Base-by-base conservation (phyloP, 139 green algal species). In the Coelastrella sp. region DNA sequence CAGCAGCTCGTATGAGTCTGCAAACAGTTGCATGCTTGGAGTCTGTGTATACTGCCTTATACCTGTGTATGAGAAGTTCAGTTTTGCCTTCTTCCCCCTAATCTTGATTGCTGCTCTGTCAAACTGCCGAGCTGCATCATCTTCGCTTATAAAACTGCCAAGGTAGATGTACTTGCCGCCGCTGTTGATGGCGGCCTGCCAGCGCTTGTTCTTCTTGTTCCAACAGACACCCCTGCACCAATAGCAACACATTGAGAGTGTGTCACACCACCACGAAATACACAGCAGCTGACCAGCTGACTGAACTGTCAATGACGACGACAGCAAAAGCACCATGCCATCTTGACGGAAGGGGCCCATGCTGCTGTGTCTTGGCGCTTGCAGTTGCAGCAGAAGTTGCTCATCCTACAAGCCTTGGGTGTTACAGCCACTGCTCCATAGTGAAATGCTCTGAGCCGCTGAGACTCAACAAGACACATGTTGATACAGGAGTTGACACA, bases 201-300 rank as follows among this genome's bases (percentile, higher is more conserved):
- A 96, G 17, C 93, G 91, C 89, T 93, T 95, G 90, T 96, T 96
- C 90, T 96, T 96, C 82, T 94, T 95, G 86, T 95, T 95, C 94
- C 93, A 95, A 84, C 94, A 96, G 0, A 95, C 93, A 24, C 93
- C 93, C n/a, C 93, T 90, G 85, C 57, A 61, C 1, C 11, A 61
- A 84, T 4, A 59, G 14, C 49, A 20, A 82, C 7, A 35, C 35
- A 49, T 49, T 1, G 17, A 22, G 58, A 4, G 25, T 8, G 15
- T 60, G 25, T 66, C 78, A 84, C 10, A 10, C 59, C 27, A 84
- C 7, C 78, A 66, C 25, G 79, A 14, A 19, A 22, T 49, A 72
- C 22, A 85, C 56, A 85, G 22, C 56, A 70, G 19, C 17, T 25
- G 14, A 25, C 19, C 19, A 85, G 79, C 0, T 65, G 68, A n/a